Percentiles rank a stretch among this genome's conserved stretches.
phyloP scores from a whole-genome alignment of 1,284 basidiomycete species.

The Puccinia polysora region DNA sequence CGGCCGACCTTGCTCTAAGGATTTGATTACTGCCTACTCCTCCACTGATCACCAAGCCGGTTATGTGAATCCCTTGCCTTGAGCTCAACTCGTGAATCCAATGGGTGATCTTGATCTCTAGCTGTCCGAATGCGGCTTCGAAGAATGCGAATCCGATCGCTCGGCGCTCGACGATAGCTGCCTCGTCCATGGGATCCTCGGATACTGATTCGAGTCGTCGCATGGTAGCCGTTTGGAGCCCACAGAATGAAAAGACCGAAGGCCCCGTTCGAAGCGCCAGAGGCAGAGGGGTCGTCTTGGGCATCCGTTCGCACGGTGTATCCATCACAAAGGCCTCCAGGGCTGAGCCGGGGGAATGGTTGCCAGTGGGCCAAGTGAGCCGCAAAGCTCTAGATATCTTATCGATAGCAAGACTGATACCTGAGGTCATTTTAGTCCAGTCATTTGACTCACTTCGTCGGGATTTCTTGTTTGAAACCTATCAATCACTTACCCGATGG shows the following conservation, averaged over 20 bases:
- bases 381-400: slow-evolving; percentile 14
- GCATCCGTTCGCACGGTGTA: neutral
- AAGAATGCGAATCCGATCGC: slow-evolving; percentile 69
- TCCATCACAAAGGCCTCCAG: slow-evolving; percentile 18
- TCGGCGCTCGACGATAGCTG: slow-evolving; percentile 44
- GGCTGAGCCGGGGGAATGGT: slow-evolving; percentile 17
- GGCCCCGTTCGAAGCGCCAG: slow-evolving; percentile 24
- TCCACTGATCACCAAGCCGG: slow-evolving; percentile 69
- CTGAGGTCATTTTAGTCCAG: neutral
- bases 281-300: slow-evolving; percentile 5
- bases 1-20: slow-evolving; percentile 62
- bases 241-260: slow-evolving; percentile 29
- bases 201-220: neutral
- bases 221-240: slow-evolving; percentile 21
- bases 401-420: slow-evolving; percentile 28
- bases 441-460: neutral
- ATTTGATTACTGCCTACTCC: slow-evolving; percentile 80
- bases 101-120: slow-evolving; percentile 68
- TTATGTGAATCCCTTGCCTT: slow-evolving; percentile 53
- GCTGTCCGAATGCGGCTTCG: slow-evolving; percentile 64
- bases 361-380: slow-evolving; percentile 1
- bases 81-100: slow-evolving; percentile 59
- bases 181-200: neutral
- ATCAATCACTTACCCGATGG: slow-evolving; percentile 62
- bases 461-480: no score